Base-by-base conservation (phyloP, 2,329 filamentous ascomycete species). In the Cladosporium sp. region DNA sequence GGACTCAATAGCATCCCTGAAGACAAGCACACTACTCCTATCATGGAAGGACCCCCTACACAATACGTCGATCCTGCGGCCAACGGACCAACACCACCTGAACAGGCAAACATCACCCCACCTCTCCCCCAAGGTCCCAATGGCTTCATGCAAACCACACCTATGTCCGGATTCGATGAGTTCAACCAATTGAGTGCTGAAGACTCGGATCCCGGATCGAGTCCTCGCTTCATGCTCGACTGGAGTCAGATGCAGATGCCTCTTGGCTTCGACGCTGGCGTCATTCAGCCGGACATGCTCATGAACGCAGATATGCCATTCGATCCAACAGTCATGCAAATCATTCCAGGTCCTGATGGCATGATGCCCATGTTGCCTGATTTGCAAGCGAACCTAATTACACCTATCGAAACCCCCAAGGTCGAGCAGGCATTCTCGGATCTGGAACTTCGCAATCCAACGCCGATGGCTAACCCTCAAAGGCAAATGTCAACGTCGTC, bases 151-250 rank as follows among this genome's bases (percentile, higher is more conserved):
- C 67, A 71, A 25, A 22, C 58, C 28, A 57, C 77, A 19, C 74
- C 76, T 12, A 72, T 78, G 63, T 75, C 76, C 19, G 75, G 74
- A 13, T 79, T 76, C 58, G 74, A 77, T 19, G 76, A 79, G 32
- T 77, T 79, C 58, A 67, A 72, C 32, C 62, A 70, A 48, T 70
- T 64, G 24, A 63, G 68, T 35, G 71, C 70, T 15, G 75, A 77
- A 32, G 68, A 71, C 22, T 73, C 76, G 1, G 76, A 79, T 8
- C 68, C 69, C 13, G 71, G 68, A 15, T 68, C 73, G 8, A 79
- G 75, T 64, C 77, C 77, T 3, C 71, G 69, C 17, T 80, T 78
- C 66, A 72, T 78, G 69, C 72, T 80, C 64, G 77, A 80, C 61
- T 80, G 78, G 77, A 70, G 70, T 42, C 71, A 76, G 53, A 74